Evolutionary conservation across 169 alveolate species (phyloP).

Genomic region (Plasmodium knowlesi): DNA sequence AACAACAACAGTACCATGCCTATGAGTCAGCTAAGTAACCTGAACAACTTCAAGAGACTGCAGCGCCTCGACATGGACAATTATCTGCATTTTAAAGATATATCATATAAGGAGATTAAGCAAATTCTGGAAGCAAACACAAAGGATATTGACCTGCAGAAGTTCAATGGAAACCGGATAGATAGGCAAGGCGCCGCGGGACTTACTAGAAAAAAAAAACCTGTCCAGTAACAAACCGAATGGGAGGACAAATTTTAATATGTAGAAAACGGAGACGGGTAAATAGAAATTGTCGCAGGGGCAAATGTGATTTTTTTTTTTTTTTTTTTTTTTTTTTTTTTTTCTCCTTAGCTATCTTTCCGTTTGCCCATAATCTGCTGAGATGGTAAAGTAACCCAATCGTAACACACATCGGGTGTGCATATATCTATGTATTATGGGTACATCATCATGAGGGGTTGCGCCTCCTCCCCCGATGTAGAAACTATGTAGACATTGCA

Average conservation of each 20-base stretch:
- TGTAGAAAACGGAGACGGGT: not conserved
- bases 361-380: not conserved
- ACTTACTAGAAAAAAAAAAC: not conserved
- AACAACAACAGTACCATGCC: conserved; percentile 32
- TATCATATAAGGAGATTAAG: conserved; percentile 32
- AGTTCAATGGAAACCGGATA: conserved; percentile 36
- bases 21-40: conserved; percentile 6
- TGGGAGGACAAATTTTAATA: not conserved
- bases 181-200: not conserved
- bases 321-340: not conserved
- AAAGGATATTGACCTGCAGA: conserved; percentile 21
- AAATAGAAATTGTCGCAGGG: not conserved
- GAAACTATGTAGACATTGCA: not conserved
- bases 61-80: conserved; percentile 29
- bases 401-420: not conserved
- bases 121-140: conserved; percentile 21
- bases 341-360: not conserved
- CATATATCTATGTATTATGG: not conserved
- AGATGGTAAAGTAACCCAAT: not conserved
- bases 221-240: not conserved
- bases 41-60: conserved; percentile 22
- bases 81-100: conserved; percentile 47
- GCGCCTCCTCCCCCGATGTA: not conserved
- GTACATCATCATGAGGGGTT: not conserved
- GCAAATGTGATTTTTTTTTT: not conserved